Conservation (phyloP, 192 early-diverging fungal species). For the Umbelopsis vinacea region DNA sequence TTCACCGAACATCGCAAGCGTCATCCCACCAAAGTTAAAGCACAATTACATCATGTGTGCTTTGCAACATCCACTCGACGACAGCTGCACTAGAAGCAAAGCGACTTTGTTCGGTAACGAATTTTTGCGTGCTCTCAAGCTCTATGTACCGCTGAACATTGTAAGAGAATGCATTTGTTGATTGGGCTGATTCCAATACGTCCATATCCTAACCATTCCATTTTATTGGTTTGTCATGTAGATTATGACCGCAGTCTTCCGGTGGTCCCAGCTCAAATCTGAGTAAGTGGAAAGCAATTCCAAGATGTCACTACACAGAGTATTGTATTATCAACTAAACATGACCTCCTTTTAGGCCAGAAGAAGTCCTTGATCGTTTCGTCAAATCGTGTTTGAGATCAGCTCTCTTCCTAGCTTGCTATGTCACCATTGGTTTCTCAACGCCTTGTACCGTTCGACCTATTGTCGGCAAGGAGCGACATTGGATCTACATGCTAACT, state of each 20-base stretch:
- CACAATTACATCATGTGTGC: slow-evolving; percentile 64
- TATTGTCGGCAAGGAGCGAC: slow-evolving; percentile 49
- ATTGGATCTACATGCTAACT: slow-evolving; percentile 52
- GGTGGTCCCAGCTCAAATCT: slow-evolving; percentile 26
- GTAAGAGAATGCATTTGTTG: slow-evolving; percentile 37
- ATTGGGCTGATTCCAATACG: neutral
- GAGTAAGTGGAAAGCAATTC: slow-evolving; percentile 27
- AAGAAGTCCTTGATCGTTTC: slow-evolving; percentile 47
- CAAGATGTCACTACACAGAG: too few relatives aligned
- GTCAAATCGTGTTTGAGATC: slow-evolving; percentile 59
- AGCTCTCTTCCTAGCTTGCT: slow-evolving; percentile 61
- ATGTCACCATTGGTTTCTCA: slow-evolving; percentile 54
- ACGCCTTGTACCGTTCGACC: slow-evolving; percentile 60
- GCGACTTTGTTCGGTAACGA: slow-evolving; percentile 46
- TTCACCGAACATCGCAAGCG: slow-evolving; percentile 54
- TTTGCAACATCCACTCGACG: slow-evolving; percentile 62
- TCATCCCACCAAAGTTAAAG: slow-evolving; percentile 45
- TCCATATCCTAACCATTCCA: neutral
- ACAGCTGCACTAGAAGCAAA: slow-evolving; percentile 49
- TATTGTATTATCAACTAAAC: neutral
- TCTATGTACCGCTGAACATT: slow-evolving; percentile 68
- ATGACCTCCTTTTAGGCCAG: slow-evolving; percentile 33
- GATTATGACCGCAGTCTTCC: slow-evolving; percentile 53
- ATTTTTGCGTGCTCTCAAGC: slow-evolving; percentile 57
- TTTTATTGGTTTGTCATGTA: slow-evolving; percentile 11